Base-by-base conservation (phyloP, 2,329 filamentous ascomycete genomes). In the Epichloe scottii region DNA sequence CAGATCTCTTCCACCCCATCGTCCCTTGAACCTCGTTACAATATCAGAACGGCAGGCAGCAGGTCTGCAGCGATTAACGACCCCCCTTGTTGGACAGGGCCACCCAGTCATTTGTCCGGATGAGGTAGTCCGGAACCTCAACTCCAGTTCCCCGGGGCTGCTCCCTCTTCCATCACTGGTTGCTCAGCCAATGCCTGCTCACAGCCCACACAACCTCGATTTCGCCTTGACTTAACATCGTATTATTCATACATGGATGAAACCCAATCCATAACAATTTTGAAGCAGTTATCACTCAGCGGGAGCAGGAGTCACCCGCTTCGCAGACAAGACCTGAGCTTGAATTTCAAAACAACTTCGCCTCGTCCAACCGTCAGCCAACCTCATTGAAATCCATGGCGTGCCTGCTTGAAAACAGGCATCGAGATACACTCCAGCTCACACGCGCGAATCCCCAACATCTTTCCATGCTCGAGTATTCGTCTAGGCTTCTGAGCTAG, bases 161-260 rank as follows among this genome's bases (percentile, higher is more conserved):
- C 23, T 43, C 39, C 7, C 30, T 19, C 45, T 30, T 51, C 8
- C 26, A 30, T 30, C 8, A 30, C 26, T 30, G 8, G 50, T 21
- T 45, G 21, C 17, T 35, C 8, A 37, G 17, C 15, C 39, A 21
- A 43, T n/a, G 19, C 10, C 33, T 21, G 14, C 17, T 19, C 15
- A 11, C 21, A 26, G 23, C 46, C n/a, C 23, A 48, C 38, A 33
- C 23, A 19, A 12, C 17, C 26, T 34, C 39, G 17, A 35, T 41
- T 49, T 10, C 26, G 40, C 39, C 40, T 35, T 33, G 40, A 39
- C 40, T 44, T 49, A 44, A 44, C 39, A 39, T n/a, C 40, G 15
- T 43, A 21, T 44, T 49, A 49, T 49, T 33, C 35, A 39, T 40
- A 48, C 38, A 49, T 37, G 47, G 38, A 49, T 49, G 1, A 35